Percentiles rank a stretch among this genome's conserved stretches.
phyloP scores from a whole-genome alignment of 306 rosid genomes.

The Chamaecrista fasciculata region DNA sequence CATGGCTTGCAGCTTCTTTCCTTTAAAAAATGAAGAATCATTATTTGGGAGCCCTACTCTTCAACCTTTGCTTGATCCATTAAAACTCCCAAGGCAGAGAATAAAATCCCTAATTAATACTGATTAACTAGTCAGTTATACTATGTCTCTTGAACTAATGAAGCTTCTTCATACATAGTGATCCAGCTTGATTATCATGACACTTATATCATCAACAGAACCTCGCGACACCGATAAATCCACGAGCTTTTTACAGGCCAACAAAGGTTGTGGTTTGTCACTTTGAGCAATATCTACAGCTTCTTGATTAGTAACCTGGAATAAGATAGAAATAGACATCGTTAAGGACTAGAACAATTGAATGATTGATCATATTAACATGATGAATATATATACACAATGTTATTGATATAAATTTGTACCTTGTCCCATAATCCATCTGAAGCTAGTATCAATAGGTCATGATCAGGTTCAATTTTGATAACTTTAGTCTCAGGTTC shows the following conservation, averaged over 20 bases:
- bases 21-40: constrained; percentile 9
- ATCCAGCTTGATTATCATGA: constrained; percentile 67
- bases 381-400: background rate
- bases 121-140: background rate
- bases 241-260: constrained; percentile 81
- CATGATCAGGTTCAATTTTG: constrained; percentile 61
- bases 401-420: constrained; percentile 3
- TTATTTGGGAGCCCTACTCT: background rate
- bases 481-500: constrained; percentile 83
- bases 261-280: constrained; percentile 47
- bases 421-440: constrained; percentile 99
- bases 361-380: no score
- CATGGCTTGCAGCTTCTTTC: background rate
- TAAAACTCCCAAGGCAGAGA: background rate
- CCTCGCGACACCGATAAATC: constrained; percentile 73
- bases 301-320: constrained; percentile 85
- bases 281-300: constrained; percentile 76
- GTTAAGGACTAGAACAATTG: background rate
- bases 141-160: constrained; percentile 15
- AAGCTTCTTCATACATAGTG: constrained; percentile 47
- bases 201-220: constrained; percentile 81
- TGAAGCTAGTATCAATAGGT: constrained; percentile 84
- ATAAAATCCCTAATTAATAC: background rate
- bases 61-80: background rate
- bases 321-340: constrained; percentile 12